Evolutionary conservation across 371 early-diverging fungal species (phyloP).

Genomic region (Mucor piriformis): DNA sequence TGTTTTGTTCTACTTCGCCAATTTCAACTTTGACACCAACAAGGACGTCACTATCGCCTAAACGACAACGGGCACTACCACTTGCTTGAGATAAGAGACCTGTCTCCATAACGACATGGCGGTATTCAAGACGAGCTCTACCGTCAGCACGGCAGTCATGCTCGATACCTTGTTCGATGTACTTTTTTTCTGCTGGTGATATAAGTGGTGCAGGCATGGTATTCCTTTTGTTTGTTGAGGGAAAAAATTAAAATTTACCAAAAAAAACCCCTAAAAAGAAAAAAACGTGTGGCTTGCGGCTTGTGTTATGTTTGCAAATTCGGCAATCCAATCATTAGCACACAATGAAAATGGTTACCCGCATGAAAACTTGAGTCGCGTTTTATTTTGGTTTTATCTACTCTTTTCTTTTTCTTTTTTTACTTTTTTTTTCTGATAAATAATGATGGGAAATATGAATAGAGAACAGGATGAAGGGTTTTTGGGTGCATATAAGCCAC

Average conservation of each 20-base stretch:
- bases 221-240: background rate
- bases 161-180: slow-evolving; percentile 83
- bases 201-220: slow-evolving; percentile 53
- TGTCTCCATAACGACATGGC: slow-evolving; percentile 77
- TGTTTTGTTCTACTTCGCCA: slow-evolving; percentile 65
- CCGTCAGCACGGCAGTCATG: slow-evolving; percentile 88
- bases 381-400: background rate
- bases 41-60: slow-evolving; percentile 85
- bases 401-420: background rate
- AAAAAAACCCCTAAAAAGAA: background rate
- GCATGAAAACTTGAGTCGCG: background rate
- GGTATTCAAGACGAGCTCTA: slow-evolving; percentile 75
- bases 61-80: slow-evolving; percentile 81
- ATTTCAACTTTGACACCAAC: slow-evolving; percentile 94
- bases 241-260: slow-evolving; percentile 1
- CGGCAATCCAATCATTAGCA: background rate
- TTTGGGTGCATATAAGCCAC: background rate
- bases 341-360: background rate
- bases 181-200: slow-evolving; percentile 83
- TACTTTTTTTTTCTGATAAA: background rate
- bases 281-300: background rate
- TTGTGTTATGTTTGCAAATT: background rate
- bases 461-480: background rate
- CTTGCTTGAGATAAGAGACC: slow-evolving; percentile 87
- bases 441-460: background rate